A percentile compares a stretch with the other conserved stretches of the same genome.
Conservation (phyloP, 306 rosid genomes). For the Prunus davidiana region DNA sequence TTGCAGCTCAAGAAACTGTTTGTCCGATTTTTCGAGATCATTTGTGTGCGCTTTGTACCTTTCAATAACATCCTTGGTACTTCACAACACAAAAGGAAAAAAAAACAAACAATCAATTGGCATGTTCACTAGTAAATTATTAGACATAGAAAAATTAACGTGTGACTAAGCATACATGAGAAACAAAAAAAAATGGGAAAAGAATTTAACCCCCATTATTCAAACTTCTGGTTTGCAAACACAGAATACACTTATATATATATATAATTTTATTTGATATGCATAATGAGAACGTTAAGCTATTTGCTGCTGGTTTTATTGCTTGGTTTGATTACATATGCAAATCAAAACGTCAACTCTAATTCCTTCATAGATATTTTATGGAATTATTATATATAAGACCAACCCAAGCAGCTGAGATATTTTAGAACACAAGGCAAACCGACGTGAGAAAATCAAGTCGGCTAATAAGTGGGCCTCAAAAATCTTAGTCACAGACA, state of each 20-base stretch:
- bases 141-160: background rate
- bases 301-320: background rate
- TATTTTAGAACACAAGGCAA: too few relatives aligned
- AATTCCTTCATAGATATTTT: too few relatives aligned
- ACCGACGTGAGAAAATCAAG: too few relatives aligned
- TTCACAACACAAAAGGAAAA: conserved; percentile 6
- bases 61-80: conserved; percentile 33
- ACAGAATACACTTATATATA: too few relatives aligned
- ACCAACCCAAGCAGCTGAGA: too few relatives aligned
- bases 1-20: conserved; percentile 28
- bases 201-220: background rate
- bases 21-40: conserved; percentile 15
- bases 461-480: too few relatives aligned
- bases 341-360: too few relatives aligned
- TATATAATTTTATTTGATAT: too few relatives aligned
- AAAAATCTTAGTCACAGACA: too few relatives aligned
- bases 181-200: background rate
- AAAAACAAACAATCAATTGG: background rate
- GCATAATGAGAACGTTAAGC: too few relatives aligned
- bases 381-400: too few relatives aligned
- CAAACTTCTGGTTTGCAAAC: background rate
- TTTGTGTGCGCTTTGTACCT: conserved; percentile 23
- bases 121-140: background rate
- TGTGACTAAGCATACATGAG: background rate
- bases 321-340: too few relatives aligned